Evolutionary conservation across 2,329 filamentous ascomycete species (phyloP), one percentile per base, ranked within the genome.

Genomic region (Knufia petricola): DNA sequence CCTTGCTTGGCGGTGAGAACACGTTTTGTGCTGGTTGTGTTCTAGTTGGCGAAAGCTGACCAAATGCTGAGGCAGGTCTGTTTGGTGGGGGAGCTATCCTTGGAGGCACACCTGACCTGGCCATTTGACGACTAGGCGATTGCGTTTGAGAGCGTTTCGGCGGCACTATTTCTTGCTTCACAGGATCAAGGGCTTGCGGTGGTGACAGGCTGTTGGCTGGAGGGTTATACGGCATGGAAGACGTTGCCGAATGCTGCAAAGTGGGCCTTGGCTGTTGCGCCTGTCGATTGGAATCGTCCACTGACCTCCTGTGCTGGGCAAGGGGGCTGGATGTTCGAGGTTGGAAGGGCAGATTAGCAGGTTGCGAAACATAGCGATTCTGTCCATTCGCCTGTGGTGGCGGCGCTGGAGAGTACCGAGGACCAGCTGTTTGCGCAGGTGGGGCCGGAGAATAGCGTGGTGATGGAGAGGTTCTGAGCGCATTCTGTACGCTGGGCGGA

Each of bases 261-360:
- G 19, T 2, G 19, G 37, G 23, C 20, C 43, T 34, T 28, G 42
- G 12, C 10, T 17, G 26, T 19, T 48, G 36, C n/a, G 19, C 23
- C 9, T 44, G 32, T 30, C 49, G 34, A 13, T 47, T 44, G 24
- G 36, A 50, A 41, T 55, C 50, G 24, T 53, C 56, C 32, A 52
- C 42, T 2, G 56, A 55, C 20, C 32, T 48, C 40, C 52, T 55
- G 47, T 70, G 74, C 43, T 75, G 73, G 26, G 78, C 78, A 13
- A 82, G 66, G 13, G 79, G 79, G 61, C 79, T 82, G n/a, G 78
- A 82, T 4, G 78, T 82, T 49, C 79, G 71, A 15, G 79, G 79
- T 36, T 78, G 75, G 61, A 81, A 82, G 3, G 75, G 69, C 52
- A 78, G 26, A 26, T 20, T 44, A 3, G 41, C 44, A 41, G 54